These are phyloP conservation scores for Alternaria consortialis DNA, from an alignment of 2,329 filamentous ascomycete genomes.

Conservation along the genomic window DNA sequence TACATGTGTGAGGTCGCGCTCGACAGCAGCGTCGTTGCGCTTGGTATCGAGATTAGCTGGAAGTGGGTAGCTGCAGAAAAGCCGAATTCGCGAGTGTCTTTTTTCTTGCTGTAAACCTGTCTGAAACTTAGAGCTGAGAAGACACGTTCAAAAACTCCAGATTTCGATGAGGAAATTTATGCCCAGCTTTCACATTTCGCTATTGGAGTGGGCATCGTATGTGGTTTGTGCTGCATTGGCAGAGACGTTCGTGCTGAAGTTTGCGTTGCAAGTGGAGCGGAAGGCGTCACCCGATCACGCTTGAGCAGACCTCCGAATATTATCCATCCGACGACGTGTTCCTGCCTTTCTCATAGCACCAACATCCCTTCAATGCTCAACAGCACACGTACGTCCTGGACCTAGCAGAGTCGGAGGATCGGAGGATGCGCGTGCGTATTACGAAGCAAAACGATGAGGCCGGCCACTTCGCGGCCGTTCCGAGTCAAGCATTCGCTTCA, in stretches of 20 bases:
- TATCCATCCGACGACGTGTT: background rate
- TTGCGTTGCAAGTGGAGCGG: background rate
- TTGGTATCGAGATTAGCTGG: too few species aligned
- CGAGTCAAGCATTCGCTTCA: background rate
- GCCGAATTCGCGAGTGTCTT: background rate
- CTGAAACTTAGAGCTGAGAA: background rate
- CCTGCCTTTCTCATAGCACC: background rate
- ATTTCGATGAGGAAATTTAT: background rate
- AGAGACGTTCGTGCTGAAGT: constrained; percentile 1
- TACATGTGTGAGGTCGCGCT: background rate
- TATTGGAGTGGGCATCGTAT: background rate
- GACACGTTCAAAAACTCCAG: background rate
- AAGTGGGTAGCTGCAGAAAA: background rate
- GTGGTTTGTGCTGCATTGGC: background rate
- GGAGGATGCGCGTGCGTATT: background rate
- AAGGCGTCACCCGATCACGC: constrained; percentile 5
- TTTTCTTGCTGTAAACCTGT: background rate
- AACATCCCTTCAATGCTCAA: too few species aligned
- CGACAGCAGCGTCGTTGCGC: too few species aligned
- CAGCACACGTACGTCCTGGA: background rate
- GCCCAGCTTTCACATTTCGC: background rate
- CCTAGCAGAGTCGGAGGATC: background rate
- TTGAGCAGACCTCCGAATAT: background rate
- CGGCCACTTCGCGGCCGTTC: background rate
- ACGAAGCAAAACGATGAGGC: background rate